Conservation (phyloP, 495 filamentous ascomycete species). For the Parmelia sp. region DNA sequence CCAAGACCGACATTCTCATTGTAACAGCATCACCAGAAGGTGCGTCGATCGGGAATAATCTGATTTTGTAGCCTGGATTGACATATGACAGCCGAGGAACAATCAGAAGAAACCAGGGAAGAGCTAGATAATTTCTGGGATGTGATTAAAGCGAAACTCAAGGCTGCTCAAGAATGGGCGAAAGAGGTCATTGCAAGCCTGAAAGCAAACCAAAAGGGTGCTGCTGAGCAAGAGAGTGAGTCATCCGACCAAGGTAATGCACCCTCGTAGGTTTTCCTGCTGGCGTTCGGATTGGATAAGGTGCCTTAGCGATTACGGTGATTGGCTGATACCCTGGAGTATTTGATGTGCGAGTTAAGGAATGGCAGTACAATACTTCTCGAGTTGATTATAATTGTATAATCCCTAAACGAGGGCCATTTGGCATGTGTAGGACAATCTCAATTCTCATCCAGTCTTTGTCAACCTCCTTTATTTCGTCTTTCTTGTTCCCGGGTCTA, state of each 20-base stretch:
- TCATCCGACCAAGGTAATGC: conserved; percentile 14
- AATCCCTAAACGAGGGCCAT: background rate
- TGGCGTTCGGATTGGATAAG: conserved; percentile 6
- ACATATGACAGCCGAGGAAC: conserved; percentile 8
- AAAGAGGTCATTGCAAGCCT: conserved; percentile 13
- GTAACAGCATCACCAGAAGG: background rate
- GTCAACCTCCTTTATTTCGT: background rate
- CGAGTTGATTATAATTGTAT: background rate
- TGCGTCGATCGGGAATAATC: background rate
- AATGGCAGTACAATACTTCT: background rate
- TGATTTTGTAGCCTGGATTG: background rate
- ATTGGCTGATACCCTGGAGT: conserved; percentile 19
- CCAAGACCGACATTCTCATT: background rate
- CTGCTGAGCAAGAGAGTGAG: conserved; percentile 4
- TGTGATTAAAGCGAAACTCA: conserved; percentile 22
- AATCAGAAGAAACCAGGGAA: conserved; percentile 15
- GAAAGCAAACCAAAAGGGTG: conserved; percentile 9
- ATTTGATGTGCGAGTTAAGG: background rate
- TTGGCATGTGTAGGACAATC: background rate
- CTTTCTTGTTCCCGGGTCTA: background rate
- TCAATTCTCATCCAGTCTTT: background rate
- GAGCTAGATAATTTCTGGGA: conserved; percentile 18
- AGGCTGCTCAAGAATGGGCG: conserved; percentile 24
- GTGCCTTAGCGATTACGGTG: conserved; percentile 3
- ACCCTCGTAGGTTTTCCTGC: background rate